Conservation (phyloP, 192 early-diverging fungal genomes). For the Gryganskiella cystojenkinii region DNA sequence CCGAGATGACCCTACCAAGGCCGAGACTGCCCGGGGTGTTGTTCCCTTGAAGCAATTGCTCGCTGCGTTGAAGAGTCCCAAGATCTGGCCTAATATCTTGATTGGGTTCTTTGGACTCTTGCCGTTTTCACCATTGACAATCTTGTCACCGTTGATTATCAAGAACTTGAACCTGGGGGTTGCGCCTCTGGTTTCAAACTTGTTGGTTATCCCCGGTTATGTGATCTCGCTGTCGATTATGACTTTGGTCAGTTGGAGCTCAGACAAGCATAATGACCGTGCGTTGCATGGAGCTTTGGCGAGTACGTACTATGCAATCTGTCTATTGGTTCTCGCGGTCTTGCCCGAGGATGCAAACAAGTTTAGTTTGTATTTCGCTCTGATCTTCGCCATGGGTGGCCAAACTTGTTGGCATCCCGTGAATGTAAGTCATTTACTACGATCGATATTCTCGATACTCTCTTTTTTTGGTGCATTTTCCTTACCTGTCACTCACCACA, state of each 20-base stretch:
- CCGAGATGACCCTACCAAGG: conserved; percentile 69
- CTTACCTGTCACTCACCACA: not conserved
- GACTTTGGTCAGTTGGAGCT: conserved; percentile 50
- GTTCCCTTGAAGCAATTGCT: conserved; percentile 34
- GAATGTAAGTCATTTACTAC: conserved; percentile 22
- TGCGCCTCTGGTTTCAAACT: conserved; percentile 40
- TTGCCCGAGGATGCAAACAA: conserved; percentile 51
- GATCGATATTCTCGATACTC: not conserved
- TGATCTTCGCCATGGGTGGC: conserved; percentile 52
- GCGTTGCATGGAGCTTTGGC: conserved; percentile 45
- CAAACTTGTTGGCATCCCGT: conserved; percentile 49
- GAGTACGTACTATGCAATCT: conserved; percentile 39
- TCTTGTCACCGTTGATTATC: conserved; percentile 54
- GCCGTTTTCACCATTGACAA: conserved; percentile 31
- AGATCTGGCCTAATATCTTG: conserved; percentile 50
- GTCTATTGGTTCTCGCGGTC: conserved; percentile 40
- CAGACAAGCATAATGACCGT: conserved; percentile 45
- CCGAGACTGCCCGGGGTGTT: conserved; percentile 42
- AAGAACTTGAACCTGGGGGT: conserved; percentile 52
- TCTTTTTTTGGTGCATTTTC: not conserved
- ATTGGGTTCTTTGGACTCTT: conserved; percentile 56
- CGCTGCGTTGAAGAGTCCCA: conserved; percentile 37
- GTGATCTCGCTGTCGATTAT: conserved; percentile 35
- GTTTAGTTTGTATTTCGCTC: conserved; percentile 48
- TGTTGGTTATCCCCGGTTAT: conserved; percentile 55